A percentile compares a stretch with the other conserved stretches of the same genome.
phyloP scores from a whole-genome alignment of 192 early-diverging fungal genomes.

The Allomyces macrogynus region DNA sequence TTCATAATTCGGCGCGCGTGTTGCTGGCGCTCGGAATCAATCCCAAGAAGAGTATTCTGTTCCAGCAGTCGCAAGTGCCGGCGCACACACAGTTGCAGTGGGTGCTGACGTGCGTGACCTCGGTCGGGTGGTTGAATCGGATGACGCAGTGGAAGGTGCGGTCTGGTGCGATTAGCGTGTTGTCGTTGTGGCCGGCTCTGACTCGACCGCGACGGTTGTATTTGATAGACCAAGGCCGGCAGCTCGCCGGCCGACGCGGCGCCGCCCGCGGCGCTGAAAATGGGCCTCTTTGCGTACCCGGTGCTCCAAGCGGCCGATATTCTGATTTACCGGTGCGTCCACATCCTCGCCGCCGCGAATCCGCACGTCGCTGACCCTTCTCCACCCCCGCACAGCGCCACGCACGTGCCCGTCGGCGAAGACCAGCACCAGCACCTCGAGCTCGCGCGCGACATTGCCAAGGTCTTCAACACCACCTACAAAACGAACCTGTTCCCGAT shows the following conservation, averaged over 20 bases:
- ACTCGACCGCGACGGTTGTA: too few species aligned
- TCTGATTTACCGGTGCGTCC: constrained; percentile 49
- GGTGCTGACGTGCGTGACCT: constrained; percentile 70
- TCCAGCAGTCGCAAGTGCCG: constrained; percentile 61
- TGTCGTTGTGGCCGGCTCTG: background rate
- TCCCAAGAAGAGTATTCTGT: constrained; percentile 44
- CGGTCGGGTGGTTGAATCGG: constrained; percentile 66
- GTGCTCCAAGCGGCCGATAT: constrained; percentile 84
- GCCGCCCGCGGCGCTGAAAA: background rate
- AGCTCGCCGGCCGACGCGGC: too few species aligned
- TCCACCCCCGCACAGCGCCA: constrained; percentile 23
- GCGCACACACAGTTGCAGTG: constrained; percentile 66
- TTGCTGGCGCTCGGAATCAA: constrained; percentile 74
- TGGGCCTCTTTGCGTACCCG: constrained; percentile 77
- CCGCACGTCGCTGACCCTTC: background rate
- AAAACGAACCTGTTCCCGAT: constrained; percentile 39
- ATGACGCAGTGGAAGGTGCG: constrained; percentile 92
- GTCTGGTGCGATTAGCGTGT: too few species aligned
- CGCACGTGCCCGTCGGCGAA: constrained; percentile 76
- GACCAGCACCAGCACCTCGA: constrained; percentile 87
- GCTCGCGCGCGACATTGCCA: constrained; percentile 55
- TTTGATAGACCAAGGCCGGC: background rate
- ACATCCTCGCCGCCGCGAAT: background rate
- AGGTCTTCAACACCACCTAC: constrained; percentile 53
- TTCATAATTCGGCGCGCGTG: constrained; percentile 48